Conservation (phyloP, 768 basidiomycete genomes). For the Mycena albidolilacea region DNA sequence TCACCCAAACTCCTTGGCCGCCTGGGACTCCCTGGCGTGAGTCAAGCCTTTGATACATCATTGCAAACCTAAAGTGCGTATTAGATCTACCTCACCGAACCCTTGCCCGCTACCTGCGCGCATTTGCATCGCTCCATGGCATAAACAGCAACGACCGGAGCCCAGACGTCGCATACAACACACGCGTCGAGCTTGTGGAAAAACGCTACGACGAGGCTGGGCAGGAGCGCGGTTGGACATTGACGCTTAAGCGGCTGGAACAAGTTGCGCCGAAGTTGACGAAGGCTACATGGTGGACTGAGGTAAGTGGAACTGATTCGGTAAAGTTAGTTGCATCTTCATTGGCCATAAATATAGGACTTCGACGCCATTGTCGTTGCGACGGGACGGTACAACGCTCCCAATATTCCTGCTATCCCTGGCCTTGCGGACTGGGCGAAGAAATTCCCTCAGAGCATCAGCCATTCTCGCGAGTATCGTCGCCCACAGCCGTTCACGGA, state of each 20-base stretch:
- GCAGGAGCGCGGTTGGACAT: conserved; percentile 52
- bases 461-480: conserved; percentile 53
- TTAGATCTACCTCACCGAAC: conserved; percentile 55
- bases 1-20: conserved; percentile 52
- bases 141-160: conserved; percentile 60
- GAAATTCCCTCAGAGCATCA: conserved; percentile 44
- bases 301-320: conserved; percentile 48
- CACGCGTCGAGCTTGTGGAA: conserved; percentile 62
- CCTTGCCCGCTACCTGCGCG: conserved; percentile 56
- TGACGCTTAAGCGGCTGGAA: conserved; percentile 52
- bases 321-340: conserved; percentile 30
- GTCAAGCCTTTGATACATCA: neutral
- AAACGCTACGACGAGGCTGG: conserved; percentile 52
- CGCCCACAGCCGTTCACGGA: conserved; percentile 47
- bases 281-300: conserved; percentile 39
- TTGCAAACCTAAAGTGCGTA: conserved; percentile 32
- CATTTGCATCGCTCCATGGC: conserved; percentile 59
- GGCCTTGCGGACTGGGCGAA: conserved; percentile 45
- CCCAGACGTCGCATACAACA: conserved; percentile 59
- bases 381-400: conserved; percentile 41
- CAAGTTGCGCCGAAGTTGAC: neutral
- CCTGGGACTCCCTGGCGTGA: conserved; percentile 53
- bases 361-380: conserved; percentile 43
- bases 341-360: conserved; percentile 10
- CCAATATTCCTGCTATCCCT: conserved; percentile 38